A percentile compares a stretch with the other conserved stretches of the same genome.
phyloP scores from a whole-genome alignment of 2,329 filamentous ascomycete genomes.

The Exophiala phaeomuriformis region DNA sequence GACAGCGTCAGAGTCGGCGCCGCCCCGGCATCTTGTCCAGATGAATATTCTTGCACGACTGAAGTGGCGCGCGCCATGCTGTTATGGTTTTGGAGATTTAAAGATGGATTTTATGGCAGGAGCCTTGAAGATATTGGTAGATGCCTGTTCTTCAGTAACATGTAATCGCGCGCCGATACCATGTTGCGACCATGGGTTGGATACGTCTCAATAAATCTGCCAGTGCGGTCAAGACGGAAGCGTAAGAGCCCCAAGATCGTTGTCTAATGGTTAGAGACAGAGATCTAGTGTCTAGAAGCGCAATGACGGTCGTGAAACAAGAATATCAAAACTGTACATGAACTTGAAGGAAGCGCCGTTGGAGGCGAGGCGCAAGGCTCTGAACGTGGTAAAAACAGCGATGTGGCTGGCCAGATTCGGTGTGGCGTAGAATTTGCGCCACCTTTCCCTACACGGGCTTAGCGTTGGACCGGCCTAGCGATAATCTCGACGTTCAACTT shows the following conservation, averaged over 20 bases:
- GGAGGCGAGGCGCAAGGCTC: background rate
- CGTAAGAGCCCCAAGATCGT: too few relatives aligned
- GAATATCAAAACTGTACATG: background rate
- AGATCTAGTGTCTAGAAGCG: too few relatives aligned
- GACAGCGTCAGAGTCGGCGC: constrained; percentile 42
- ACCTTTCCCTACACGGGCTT: background rate
- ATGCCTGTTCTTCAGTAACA: background rate
- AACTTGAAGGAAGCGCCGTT: background rate
- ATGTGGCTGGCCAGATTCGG: background rate
- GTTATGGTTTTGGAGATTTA: background rate
- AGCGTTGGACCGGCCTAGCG: background rate
- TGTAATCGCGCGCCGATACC: background rate
- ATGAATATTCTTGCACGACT: constrained; percentile 24
- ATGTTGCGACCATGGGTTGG: background rate
- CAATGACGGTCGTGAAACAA: too few relatives aligned
- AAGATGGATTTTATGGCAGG: background rate
- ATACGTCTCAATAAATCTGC: background rate
- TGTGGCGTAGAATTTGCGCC: background rate
- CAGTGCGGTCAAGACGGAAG: too few relatives aligned
- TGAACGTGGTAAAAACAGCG: background rate
- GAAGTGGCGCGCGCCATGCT: constrained; percentile 2
- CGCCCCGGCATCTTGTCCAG: background rate
- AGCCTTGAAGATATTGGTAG: background rate
- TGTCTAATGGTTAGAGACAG: too few relatives aligned
- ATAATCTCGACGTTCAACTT: background rate